phyloP scores from a whole-genome alignment of 208 protist genomes.

The Acanthamoeba sp. region DNA sequence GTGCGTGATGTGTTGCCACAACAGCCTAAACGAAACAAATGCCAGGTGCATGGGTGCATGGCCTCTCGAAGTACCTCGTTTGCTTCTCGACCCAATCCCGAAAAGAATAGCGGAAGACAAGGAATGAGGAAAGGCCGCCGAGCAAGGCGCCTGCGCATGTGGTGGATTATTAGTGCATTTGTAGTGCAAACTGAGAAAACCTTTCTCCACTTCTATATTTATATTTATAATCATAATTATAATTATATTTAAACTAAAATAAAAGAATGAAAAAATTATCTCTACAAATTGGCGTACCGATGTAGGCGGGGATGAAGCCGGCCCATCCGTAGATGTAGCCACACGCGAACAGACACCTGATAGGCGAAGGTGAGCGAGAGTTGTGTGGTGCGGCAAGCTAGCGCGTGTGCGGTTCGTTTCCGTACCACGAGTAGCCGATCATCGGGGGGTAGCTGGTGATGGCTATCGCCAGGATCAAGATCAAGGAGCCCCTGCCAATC shows the following conservation, averaged over 20 bases:
- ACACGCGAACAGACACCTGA: constrained; percentile 27
- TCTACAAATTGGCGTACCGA: neutral
- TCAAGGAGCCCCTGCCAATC: neutral
- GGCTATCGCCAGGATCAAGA: constrained; percentile 7
- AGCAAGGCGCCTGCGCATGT: constrained; percentile 1
- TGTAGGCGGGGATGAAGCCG: constrained; percentile 58
- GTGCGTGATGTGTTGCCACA: too few relatives aligned
- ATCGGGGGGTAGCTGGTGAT: constrained; percentile 39
- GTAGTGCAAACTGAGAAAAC: too few relatives aligned
- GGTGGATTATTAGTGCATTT: neutral
- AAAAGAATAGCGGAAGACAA: constrained; percentile 27
- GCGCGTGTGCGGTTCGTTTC: neutral
- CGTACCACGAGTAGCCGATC: constrained; percentile 64
- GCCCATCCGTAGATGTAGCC: constrained; percentile 66
- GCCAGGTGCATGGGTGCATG: too few relatives aligned
- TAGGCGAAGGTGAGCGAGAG: neutral
- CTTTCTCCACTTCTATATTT: too few relatives aligned
- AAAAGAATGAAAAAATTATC: too few relatives aligned
- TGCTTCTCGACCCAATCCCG: constrained; percentile 69
- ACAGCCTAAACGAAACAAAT: too few relatives aligned
- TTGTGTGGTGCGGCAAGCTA: neutral
- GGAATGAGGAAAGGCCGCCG: constrained; percentile 22
- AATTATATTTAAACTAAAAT: too few relatives aligned
- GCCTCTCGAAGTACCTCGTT: too few relatives aligned
- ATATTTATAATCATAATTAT: too few relatives aligned